A percentile compares a stretch with the other conserved stretches of the same genome.
Evolutionary conservation across 2,329 filamentous ascomycete genomes (phyloP).

Genomic region (Exophiala sideris): DNA sequence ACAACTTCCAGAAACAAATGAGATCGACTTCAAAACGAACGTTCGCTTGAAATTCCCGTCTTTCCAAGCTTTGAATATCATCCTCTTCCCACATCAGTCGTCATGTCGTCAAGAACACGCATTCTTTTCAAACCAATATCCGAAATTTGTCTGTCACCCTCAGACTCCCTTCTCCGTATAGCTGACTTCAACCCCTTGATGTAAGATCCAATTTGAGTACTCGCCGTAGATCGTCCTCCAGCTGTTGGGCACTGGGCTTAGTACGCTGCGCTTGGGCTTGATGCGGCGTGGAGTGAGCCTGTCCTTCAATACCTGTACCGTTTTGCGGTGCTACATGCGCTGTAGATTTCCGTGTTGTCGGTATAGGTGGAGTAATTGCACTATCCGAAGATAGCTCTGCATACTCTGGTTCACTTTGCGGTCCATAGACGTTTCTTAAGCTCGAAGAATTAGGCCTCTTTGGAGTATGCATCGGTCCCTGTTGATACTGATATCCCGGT

Average conservation of each 20-base stretch:
- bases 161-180: not conserved
- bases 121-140: not conserved
- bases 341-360: slow-evolving; percentile 19
- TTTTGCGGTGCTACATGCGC: slow-evolving; percentile 8
- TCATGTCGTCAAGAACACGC: not conserved
- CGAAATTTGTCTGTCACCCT: not conserved
- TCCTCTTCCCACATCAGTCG: slow-evolving; percentile 5
- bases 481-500: slow-evolving; percentile 12
- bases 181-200: slow-evolving; percentile 15
- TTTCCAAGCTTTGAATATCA: slow-evolving; percentile 16
- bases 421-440: slow-evolving; percentile 21
- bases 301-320: slow-evolving; percentile 1
- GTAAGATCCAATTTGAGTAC: slow-evolving; percentile 42
- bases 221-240: slow-evolving; percentile 48
- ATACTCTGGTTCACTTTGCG: slow-evolving; percentile 22
- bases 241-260: slow-evolving; percentile 40
- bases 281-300: slow-evolving; percentile 21
- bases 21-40: slow-evolving; percentile 22
- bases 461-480: slow-evolving; percentile 12
- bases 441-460: slow-evolving; percentile 23
- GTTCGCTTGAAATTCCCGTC: not conserved
- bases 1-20: slow-evolving; percentile 17
- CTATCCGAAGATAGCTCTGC: slow-evolving; percentile 25
- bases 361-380: slow-evolving; percentile 20
- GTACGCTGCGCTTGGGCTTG: slow-evolving; percentile 27